Base-by-base conservation (phyloP, 139 green algal species). In the Chlorella sp. region DNA sequence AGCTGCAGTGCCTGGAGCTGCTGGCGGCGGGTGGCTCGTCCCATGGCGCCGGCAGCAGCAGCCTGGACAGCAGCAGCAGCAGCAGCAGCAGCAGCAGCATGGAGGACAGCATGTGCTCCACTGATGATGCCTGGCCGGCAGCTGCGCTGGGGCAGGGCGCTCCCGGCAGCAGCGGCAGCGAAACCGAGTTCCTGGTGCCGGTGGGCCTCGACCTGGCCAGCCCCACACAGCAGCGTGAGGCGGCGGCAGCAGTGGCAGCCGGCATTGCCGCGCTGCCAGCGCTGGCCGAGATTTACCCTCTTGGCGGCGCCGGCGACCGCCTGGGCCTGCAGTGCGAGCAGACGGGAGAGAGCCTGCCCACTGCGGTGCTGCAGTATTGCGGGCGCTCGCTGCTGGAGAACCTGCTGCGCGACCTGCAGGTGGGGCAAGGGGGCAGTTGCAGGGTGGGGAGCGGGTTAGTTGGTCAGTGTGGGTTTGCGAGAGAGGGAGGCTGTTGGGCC, bases 241-340 rank as follows among this genome's bases (percentile, higher is more conserved):
- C 85, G 25, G 81, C 82, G 23, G 74, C 85, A 6, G 92, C 92
- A 23, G 87, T 88, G 25, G 88, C 85, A 6, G 81, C 81, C 26
- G 96, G 95, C 26, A 86, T 98, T 23, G 78, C 90, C 71, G 92
- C 91, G 15, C 84, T 99, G 87, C 96, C 96, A 0, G 80, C 84
- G 41, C 94, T 98, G 90, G 97, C 93, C 0, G 97, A 99, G 87
- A 96, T 99, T 25, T 97, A 98, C 86, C 97, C 97, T 0, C 89
- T 99, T 28, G 97, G 97, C 36, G 97, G 96, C 55, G 96, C 96
- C 26, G 96, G 96, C 0, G 97, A 99, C 88, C 82, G 97, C 20
- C 91, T 99, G 78, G 97, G 97, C 5, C 91, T 99, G 55, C 75
- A 90, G 18, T 95, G 95, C 85, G 93, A 98, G 44, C 84, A 86